Evolutionary conservation across 352 stramenopile species (phyloP).

Genomic region (Peronosclerospora sorghi): DNA sequence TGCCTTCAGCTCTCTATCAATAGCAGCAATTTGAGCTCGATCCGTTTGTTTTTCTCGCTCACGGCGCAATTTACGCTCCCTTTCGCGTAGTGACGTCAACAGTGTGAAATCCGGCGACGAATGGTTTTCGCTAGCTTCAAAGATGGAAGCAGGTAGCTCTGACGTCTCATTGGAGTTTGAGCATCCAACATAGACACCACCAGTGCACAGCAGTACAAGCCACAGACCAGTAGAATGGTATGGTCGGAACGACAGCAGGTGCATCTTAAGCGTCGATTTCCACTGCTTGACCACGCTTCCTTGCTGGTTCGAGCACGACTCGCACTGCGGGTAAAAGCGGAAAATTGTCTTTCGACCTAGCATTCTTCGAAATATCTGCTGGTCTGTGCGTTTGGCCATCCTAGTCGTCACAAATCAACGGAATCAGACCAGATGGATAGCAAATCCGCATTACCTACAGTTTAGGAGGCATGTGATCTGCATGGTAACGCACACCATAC

Average conservation of each 20-base stretch:
- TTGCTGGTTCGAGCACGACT: conserved; percentile 74
- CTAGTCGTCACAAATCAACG: conserved; percentile 16
- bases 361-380: conserved; percentile 26
- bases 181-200: conserved; percentile 56
- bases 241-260: conserved; percentile 45
- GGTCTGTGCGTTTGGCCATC: conserved; percentile 47
- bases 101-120: conserved; percentile 33
- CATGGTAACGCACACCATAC: conserved; percentile 54
- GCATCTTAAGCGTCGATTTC: conserved; percentile 52
- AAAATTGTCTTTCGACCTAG: conserved; percentile 42
- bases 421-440: conserved; percentile 1
- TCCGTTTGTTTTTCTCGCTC: conserved; percentile 21
- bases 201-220: conserved; percentile 71
- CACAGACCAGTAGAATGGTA: conserved; percentile 75
- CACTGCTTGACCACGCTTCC: conserved; percentile 47
- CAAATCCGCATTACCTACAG: conserved; percentile 25
- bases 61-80: conserved; percentile 40
- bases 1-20: conserved; percentile 42
- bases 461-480: conserved; percentile 81
- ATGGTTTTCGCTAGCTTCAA: conserved; percentile 11
- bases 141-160: conserved; percentile 18
- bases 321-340: conserved; percentile 80
- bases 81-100: conserved; percentile 38
- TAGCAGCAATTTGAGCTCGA: conserved; percentile 13
- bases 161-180: conserved; percentile 61